A percentile compares a stretch with the other conserved stretches of the same genome.
Evolutionary conservation across 1,284 basidiomycete species (phyloP).

Genomic region (Sporisorium reilianum): DNA sequence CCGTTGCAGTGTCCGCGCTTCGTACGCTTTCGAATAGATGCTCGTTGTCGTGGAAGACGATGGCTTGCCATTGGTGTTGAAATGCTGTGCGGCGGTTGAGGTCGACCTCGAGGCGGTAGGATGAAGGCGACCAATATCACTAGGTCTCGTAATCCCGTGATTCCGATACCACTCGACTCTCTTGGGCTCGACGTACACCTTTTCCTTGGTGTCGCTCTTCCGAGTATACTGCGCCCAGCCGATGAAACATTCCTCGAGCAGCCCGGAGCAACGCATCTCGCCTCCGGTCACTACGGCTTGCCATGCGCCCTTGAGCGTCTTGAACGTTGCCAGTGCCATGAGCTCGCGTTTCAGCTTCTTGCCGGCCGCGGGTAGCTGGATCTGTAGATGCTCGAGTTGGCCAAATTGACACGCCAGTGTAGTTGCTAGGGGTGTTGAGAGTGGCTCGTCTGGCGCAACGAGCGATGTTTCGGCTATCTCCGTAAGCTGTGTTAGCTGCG

Average conservation of each 20-base stretch:
- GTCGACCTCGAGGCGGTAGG: background rate
- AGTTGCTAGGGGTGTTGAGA: constrained; percentile 44
- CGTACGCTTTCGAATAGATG: constrained; percentile 38
- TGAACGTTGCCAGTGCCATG: constrained; percentile 55
- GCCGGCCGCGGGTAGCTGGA: constrained; percentile 33
- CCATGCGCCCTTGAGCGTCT: constrained; percentile 51
- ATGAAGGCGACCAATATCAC: constrained; percentile 36
- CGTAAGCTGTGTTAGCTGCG: constrained; percentile 40
- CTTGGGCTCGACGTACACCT: constrained; percentile 39
- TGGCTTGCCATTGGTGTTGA: background rate
- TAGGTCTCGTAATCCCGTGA: constrained; percentile 23
- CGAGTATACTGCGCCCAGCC: constrained; percentile 54
- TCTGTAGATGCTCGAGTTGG: constrained; percentile 40
- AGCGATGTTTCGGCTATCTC: constrained; percentile 5
- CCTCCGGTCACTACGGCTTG: constrained; percentile 54
- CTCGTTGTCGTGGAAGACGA: background rate
- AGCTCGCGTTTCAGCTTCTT: constrained; percentile 54
- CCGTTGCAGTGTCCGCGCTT: constrained; percentile 27
- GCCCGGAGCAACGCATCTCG: constrained; percentile 53
- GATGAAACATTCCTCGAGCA: constrained; percentile 61
- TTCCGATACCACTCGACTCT: constrained; percentile 37
- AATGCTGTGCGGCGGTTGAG: background rate
- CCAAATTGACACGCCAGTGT: constrained; percentile 50
- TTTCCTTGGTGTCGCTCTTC: constrained; percentile 25
- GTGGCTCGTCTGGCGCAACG: constrained; percentile 12